Evolutionary conservation across 805 yeast genomes (phyloP), one percentile per base, ranked within the genome.

Genomic region (Starmerella floricola): DNA sequence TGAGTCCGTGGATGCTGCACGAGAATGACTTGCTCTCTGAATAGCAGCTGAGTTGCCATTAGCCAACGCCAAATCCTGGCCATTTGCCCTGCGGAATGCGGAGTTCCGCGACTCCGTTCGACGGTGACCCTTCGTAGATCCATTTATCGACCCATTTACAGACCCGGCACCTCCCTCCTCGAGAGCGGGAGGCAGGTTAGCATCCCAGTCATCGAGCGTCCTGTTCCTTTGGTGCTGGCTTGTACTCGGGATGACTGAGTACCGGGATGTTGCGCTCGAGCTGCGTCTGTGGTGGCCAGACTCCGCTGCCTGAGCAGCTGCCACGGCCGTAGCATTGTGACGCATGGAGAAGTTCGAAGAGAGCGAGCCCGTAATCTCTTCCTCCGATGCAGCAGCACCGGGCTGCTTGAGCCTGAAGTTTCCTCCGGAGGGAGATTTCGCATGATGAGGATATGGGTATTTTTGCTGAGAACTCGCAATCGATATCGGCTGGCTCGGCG

Each of bases 121-220:
- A 27, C 18, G 16, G 33, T 33, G 38, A 16, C 27, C 33, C 5
- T 12, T 19, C 11, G 12, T 10, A 6, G 32, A 21, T n/a, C 19
- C 28, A 8, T 17, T 11, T 29, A 17, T 6, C 8, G 32, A 21
- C 23, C 19, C 28, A 8, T 17, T 11, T 29, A 17, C 13, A 8
- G 36, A 20, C 10, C 26, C 27, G 17, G n/a, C 10, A 2, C 16
- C 33, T 6, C 18, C 27, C 31, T 31, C 36, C 16, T 18, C 8
- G 15, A 34, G 16, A 16, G 49, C 36, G 4, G 49, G 44, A 33
- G 20, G 29, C 29, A 39, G 17, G 11, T 35, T 33, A 12, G 35
- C 12, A n/a, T 45, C 49, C 47, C 45, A 39, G 38, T 39, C 46
- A 4, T 42, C 46, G 18, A 42, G 23, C 6, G 49, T 42, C n/a